Evolutionary conservation across 2,329 filamentous ascomycete genomes (phyloP), one percentile per base, ranked within the genome.

Genomic region (Byssothecium circinans): DNA sequence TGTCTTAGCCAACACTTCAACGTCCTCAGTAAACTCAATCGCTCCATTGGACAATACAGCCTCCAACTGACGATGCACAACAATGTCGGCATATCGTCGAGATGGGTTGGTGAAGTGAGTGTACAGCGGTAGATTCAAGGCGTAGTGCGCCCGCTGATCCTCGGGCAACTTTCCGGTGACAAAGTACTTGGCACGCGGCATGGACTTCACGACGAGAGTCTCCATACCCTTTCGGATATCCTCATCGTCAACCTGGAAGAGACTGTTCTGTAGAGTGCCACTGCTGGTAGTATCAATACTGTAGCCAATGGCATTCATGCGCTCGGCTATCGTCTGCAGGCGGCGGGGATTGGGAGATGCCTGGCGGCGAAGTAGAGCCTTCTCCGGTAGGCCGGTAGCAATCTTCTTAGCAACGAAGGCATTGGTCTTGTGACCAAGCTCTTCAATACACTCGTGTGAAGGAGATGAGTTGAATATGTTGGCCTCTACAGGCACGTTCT

Each of bases 211-310:
- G 27, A 97, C 79, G 23, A 97, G 78, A 2, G 92, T 96, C 79
- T 99, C 94, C 89, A 99, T 96, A 54, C 94, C 94, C 83, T 95
- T 96, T 64, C 94, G 88, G 54, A 96, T 79, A 58, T 95, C 90
- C 29, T 83, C 74, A 69, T 99, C 91, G 38, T 95, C 86, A 34
- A 99, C 85, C 73, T 89, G 89, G 82, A 96, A 97, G 39, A 99
- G 78, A 70, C 92, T 96, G 77, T 91, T 95, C 74, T 97, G 94
- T 33, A 99, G 79, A 42, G 87, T 85, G 43, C 91, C 91, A 65
- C 92, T 96, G 79, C 88, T 95, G 35, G 87, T 85, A 10, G 86
- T 85, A 68, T 99, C 92, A 40, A 97, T 87, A 30, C 92, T 87
- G 68, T 91, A 95, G 36, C 91, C 91, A 58, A 97, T 84, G 40